Evolutionary conservation across 495 filamentous ascomycete species (phyloP).

Genomic region (Terfezia boudieri): DNA sequence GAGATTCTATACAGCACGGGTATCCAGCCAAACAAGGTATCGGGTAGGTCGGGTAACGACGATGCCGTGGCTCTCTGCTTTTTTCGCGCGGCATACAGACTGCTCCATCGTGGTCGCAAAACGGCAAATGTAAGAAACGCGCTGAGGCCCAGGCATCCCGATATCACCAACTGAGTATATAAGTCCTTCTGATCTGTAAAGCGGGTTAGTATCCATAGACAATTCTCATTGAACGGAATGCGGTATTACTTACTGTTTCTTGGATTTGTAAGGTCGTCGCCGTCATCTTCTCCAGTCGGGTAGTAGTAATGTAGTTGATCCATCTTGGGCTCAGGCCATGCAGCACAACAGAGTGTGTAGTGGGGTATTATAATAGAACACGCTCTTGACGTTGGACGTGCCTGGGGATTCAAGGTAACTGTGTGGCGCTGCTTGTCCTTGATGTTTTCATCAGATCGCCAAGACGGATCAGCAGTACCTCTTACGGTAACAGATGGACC

Average conservation of each 20-base stretch:
- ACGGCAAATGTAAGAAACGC: slow-evolving; percentile 26
- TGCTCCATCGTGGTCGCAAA: slow-evolving; percentile 76
- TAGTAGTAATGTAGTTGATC: not conserved
- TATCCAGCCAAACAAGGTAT: slow-evolving; percentile 86
- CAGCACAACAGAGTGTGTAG: not conserved
- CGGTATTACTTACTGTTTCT: not conserved
- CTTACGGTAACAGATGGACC: too few relatives aligned
- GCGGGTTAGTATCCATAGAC: not conserved
- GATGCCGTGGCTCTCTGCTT: slow-evolving; percentile 21
- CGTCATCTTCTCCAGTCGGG: not conserved
- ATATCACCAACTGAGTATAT: slow-evolving; percentile 9
- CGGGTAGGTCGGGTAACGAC: slow-evolving; percentile 60
- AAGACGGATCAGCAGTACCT: too few relatives aligned
- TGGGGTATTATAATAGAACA: too few relatives aligned
- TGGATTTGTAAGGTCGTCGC: not conserved
- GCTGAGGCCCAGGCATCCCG: slow-evolving; percentile 13
- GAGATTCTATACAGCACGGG: slow-evolving; percentile 67
- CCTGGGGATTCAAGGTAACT: too few relatives aligned
- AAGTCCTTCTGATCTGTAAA: slow-evolving; percentile 4
- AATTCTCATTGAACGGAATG: too few relatives aligned
- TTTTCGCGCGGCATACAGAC: slow-evolving; percentile 66
- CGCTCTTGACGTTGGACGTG: too few relatives aligned
- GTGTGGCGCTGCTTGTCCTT: too few relatives aligned
- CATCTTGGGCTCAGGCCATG: not conserved
- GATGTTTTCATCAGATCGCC: too few relatives aligned